Percentiles rank a stretch among this genome's conserved stretches.
These are phyloP conservation scores for Dichotomocladium elegans DNA, from an alignment of 371 early-diverging fungal genomes.

Conservation along the genomic window DNA sequence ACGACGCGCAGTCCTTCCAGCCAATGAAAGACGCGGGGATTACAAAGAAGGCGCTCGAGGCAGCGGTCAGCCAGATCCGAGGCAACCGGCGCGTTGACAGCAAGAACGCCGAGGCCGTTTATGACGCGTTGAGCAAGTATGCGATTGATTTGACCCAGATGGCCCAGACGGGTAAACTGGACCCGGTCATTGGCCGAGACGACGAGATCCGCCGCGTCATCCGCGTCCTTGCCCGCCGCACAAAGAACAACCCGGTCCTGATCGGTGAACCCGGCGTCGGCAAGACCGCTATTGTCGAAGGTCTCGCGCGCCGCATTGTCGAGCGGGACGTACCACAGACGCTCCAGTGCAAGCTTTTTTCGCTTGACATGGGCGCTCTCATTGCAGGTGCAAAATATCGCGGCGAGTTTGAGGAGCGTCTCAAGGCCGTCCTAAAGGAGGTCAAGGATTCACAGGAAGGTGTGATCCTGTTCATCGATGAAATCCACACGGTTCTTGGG, in stretches of 20 bases:
- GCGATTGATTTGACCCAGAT: slow-evolving; percentile 86
- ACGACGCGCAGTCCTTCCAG: slow-evolving; percentile 56
- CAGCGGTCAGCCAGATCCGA: slow-evolving; percentile 76
- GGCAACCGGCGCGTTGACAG: slow-evolving; percentile 84
- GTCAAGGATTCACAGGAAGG: slow-evolving; percentile 86
- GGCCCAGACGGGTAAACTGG: slow-evolving; percentile 73
- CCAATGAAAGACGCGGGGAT: slow-evolving; percentile 71
- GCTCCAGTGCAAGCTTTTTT: slow-evolving; percentile 82
- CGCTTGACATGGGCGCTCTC: slow-evolving; percentile 96
- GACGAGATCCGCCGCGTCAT: slow-evolving; percentile 82
- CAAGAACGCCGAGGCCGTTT: slow-evolving; percentile 81
- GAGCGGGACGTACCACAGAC: slow-evolving; percentile 91
- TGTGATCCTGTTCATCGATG: slow-evolving; percentile 98
- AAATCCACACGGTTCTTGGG: slow-evolving; percentile 94
- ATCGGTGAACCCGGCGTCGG: slow-evolving; percentile 94
- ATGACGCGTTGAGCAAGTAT: slow-evolving; percentile 88
- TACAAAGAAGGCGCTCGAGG: slow-evolving; percentile 67
- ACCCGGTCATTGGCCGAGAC: slow-evolving; percentile 90
- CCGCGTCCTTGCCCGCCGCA: slow-evolving; percentile 77
- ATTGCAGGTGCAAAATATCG: slow-evolving; percentile 88
- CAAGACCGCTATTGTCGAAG: slow-evolving; percentile 96
- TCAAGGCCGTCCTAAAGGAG: slow-evolving; percentile 96
- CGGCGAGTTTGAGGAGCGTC: slow-evolving; percentile 99
- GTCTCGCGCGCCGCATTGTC: slow-evolving; percentile 95
- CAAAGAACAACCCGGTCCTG: slow-evolving; percentile 90